These are phyloP conservation scores for Dispira parvispora DNA, from an alignment of 192 early-diverging fungal species.

Conservation along the genomic window DNA sequence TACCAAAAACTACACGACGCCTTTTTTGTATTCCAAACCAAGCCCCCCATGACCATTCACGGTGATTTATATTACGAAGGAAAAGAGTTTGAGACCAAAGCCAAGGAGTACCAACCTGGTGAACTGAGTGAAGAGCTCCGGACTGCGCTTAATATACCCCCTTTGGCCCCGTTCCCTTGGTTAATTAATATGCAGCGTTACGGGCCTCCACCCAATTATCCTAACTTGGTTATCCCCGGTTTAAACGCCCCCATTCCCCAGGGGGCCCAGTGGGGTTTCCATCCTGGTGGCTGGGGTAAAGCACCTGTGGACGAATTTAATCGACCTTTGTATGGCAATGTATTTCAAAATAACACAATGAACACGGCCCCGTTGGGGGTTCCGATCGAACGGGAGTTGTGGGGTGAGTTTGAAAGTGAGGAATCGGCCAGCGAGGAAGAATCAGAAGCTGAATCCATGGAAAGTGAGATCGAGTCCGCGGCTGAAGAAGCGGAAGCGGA, in stretches of 20 bases:
- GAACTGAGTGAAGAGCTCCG: constrained; percentile 71
- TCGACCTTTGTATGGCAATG: constrained; percentile 89
- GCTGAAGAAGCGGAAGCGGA: not conserved
- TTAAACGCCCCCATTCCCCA: constrained; percentile 91
- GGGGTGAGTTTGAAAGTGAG: constrained; percentile 79
- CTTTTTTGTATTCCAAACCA: constrained; percentile 90
- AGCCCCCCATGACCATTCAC: constrained; percentile 33
- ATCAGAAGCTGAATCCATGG: no score
- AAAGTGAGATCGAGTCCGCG: not conserved
- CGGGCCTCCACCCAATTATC: constrained; percentile 91
- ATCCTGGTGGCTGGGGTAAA: constrained; percentile 87
- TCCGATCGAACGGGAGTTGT: constrained; percentile 54
- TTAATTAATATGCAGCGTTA: constrained; percentile 96
- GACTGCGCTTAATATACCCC: constrained; percentile 77
- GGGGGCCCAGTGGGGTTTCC: constrained; percentile 97
- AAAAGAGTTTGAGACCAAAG: constrained; percentile 82
- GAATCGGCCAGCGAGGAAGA: constrained; percentile 32
- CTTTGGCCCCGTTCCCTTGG: constrained; percentile 90
- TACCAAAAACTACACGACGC: constrained; percentile 97
- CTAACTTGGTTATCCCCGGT: constrained; percentile 76
- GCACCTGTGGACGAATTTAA: constrained; percentile 76
- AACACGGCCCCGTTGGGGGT: constrained; percentile 18
- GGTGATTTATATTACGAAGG: constrained; percentile 78
- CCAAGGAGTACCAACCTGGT: constrained; percentile 80
- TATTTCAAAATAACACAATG: constrained; percentile 56